Percentiles rank a stretch among this genome's conserved stretches.
Conservation (phyloP, 2,329 filamentous ascomycete species). For the Dactylellina sp. region DNA sequence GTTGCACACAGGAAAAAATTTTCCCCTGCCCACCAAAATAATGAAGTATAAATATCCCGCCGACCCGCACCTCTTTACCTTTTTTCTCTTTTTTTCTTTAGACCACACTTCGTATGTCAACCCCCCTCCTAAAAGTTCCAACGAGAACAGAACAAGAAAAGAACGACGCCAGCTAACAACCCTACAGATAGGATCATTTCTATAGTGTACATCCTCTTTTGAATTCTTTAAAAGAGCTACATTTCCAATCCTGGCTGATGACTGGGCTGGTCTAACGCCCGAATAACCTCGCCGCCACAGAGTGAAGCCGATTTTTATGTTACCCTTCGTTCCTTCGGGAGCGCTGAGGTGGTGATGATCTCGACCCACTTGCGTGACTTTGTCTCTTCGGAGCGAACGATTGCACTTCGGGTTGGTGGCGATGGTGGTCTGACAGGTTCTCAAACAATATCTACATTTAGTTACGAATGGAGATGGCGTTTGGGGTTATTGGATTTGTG, state of each 20-base stretch:
- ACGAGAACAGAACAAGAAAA: no score
- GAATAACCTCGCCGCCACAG: conserved; percentile 56
- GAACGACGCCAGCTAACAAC: conserved; percentile 33
- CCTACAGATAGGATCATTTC: conserved; percentile 57
- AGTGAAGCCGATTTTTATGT: conserved; percentile 57
- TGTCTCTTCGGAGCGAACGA: conserved; percentile 47
- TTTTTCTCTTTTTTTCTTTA: conserved; percentile 55
- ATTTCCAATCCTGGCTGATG: conserved; percentile 57
- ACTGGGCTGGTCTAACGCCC: conserved; percentile 54
- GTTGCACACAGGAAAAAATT: conserved; percentile 30
- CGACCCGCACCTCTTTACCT: conserved; percentile 15
- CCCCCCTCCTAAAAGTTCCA: conserved; percentile 30
- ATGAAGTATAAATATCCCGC: conserved; percentile 38
- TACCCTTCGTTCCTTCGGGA: conserved; percentile 34
- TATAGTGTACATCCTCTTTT: conserved; percentile 58
- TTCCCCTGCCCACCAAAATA: conserved; percentile 26
- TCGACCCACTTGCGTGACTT: conserved; percentile 56
- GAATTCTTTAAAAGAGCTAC: conserved; percentile 58
- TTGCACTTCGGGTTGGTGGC: conserved; percentile 54
- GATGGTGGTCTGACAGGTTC: conserved; percentile 58
- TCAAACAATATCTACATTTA: conserved; percentile 16
- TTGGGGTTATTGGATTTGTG: conserved; percentile 41
- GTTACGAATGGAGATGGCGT: background rate
- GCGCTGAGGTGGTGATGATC: conserved; percentile 57
- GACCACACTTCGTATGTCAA: conserved; percentile 58